phyloP scores from a whole-genome alignment of 1,139 yeast species.

The Meyerozyma carpophila region DNA sequence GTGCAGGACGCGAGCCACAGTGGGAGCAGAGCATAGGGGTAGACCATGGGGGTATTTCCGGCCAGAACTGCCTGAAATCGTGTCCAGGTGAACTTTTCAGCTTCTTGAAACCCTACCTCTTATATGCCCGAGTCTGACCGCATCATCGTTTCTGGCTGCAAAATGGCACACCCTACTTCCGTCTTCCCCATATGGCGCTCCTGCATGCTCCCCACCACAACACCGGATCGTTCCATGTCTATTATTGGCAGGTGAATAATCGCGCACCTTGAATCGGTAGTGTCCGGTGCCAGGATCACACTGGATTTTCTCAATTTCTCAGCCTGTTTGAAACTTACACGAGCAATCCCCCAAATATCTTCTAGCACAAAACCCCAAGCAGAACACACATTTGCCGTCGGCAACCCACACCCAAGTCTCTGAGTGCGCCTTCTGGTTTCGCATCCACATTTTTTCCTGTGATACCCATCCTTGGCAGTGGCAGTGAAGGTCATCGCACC shows the following conservation, averaged over 20 bases:
- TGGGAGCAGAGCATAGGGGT: too few species aligned
- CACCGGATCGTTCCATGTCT: not conserved
- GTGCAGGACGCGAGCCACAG: not conserved
- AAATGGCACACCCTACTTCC: not conserved
- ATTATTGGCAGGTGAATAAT: not conserved
- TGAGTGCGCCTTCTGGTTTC: not conserved
- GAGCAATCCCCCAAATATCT: not conserved
- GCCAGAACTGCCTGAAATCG: too few species aligned
- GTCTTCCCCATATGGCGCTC: not conserved
- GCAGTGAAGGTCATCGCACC: not conserved
- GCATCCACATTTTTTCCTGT: not conserved
- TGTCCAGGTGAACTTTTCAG: too few species aligned
- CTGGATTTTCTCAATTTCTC: not conserved
- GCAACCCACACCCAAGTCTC: not conserved
- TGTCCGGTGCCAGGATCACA: not conserved
- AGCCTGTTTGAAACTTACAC: not conserved
- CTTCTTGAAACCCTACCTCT: too few species aligned
- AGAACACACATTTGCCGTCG: not conserved
- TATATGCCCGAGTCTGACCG: too few species aligned
- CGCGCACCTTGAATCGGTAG: not conserved
- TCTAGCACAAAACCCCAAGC: not conserved
- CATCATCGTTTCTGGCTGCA: not conserved
- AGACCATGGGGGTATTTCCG: too few species aligned
- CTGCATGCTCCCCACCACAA: not conserved
- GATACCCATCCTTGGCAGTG: not conserved